A percentile compares a stretch with the other conserved stretches of the same genome.
phyloP scores from a whole-genome alignment of 2,329 filamentous ascomycete genomes.

The Torrubiella hemipterigena region DNA sequence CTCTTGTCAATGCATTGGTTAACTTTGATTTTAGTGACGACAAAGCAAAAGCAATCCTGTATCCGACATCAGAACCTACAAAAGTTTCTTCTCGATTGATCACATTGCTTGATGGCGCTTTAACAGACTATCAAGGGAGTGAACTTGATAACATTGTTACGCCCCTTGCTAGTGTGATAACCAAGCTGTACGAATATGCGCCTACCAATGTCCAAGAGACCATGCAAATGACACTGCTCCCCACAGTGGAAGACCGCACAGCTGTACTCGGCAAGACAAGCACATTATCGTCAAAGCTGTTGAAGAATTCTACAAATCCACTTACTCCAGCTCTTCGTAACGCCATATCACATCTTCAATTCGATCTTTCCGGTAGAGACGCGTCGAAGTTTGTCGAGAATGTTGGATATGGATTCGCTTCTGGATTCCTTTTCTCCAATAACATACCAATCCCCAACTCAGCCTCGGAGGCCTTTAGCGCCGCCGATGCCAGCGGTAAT shows the following conservation, averaged over 20 bases:
- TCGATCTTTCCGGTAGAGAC: slow-evolving; percentile 75
- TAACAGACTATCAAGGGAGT: slow-evolving; percentile 48
- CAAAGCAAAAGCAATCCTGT: slow-evolving; percentile 44
- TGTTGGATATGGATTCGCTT: slow-evolving; percentile 88
- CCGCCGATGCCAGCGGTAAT: slow-evolving; percentile 14
- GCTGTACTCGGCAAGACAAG: slow-evolving; percentile 65
- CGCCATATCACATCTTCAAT: slow-evolving; percentile 67
- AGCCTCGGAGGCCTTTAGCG: slow-evolving; percentile 35
- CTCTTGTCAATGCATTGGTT: slow-evolving; percentile 68
- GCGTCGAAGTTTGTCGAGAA: slow-evolving; percentile 74
- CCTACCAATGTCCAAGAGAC: slow-evolving; percentile 45
- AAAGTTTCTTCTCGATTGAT: slow-evolving; percentile 54
- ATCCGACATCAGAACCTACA: slow-evolving; percentile 50
- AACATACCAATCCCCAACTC: slow-evolving; percentile 66
- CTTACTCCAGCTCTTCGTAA: slow-evolving; percentile 60
- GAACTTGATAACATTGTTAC: slow-evolving; percentile 63
- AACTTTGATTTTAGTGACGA: slow-evolving; percentile 59
- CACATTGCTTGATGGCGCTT: slow-evolving; percentile 55
- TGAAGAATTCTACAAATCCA: slow-evolving; percentile 67
- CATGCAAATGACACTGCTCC: slow-evolving; percentile 60
- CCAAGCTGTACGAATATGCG: slow-evolving; percentile 58
- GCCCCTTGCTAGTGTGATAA: slow-evolving; percentile 63
- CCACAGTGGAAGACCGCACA: slow-evolving; percentile 63
- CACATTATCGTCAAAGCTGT: slow-evolving; percentile 62
- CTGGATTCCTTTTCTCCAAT: slow-evolving; percentile 77